A percentile compares a stretch with the other conserved stretches of the same genome.
phyloP scores from a whole-genome alignment of 2,329 filamentous ascomycete genomes.

The Phoma sp. region DNA sequence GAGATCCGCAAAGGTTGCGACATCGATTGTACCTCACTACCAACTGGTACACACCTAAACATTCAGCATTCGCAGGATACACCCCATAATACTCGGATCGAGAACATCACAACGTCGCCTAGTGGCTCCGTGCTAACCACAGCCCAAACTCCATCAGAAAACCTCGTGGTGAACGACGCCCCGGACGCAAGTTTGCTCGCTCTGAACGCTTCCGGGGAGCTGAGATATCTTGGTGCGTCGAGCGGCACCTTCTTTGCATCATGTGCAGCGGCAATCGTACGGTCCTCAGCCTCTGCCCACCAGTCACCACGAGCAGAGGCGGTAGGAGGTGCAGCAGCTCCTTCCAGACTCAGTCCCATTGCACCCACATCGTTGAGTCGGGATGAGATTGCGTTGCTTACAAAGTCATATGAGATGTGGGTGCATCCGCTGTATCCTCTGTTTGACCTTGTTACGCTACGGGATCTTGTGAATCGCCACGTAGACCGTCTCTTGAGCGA shows the following conservation, averaged over 20 bases:
- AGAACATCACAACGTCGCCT: not conserved
- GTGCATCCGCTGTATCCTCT: not conserved
- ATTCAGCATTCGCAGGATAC: not conserved
- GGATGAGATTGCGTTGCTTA: not conserved
- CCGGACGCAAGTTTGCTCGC: conserved; percentile 3
- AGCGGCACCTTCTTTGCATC: conserved; percentile 9
- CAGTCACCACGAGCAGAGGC: not conserved
- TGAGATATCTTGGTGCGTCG: conserved; percentile 5
- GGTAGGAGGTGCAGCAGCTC: not conserved
- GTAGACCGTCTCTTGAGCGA: not conserved
- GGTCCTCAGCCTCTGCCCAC: not conserved
- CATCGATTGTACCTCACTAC: not conserved
- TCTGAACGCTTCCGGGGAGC: conserved; percentile 11
- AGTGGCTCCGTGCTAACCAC: not conserved
- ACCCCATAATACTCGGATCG: not conserved
- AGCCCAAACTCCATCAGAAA: not conserved
- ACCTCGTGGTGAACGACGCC: not conserved
- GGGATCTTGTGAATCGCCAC: not conserved
- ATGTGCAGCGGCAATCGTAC: conserved; percentile 1
- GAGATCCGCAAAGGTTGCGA: not conserved
- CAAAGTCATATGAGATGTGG: not conserved
- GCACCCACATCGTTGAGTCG: not conserved
- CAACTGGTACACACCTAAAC: not conserved
- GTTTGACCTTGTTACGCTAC: not conserved
- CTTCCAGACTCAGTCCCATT: not conserved